Conservation (phyloP, 805 yeast species). For the Saccharomycopsis sp. region DNA sequence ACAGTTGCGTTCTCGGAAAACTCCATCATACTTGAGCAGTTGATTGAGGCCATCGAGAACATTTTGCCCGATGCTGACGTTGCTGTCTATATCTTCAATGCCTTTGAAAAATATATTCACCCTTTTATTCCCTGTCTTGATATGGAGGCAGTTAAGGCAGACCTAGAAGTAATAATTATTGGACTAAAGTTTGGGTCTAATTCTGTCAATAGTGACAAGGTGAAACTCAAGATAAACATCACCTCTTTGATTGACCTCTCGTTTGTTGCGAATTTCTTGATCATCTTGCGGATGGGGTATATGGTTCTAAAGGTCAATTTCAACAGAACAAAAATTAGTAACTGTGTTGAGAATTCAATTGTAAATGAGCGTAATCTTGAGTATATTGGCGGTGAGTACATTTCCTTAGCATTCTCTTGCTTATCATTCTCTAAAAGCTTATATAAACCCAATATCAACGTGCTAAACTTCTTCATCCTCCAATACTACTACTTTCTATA, state of each 20-base stretch:
- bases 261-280: constrained; percentile 9
- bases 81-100: constrained; percentile 5
- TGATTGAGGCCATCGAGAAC: constrained; percentile 8
- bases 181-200: constrained; percentile 8
- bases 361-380: constrained; percentile 2
- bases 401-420: constrained; percentile 14
- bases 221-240: constrained; percentile 2
- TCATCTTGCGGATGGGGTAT: constrained; percentile 14
- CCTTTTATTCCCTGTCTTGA: constrained; percentile 16
- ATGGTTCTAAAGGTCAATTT: constrained; percentile 12
- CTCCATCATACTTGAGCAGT: not conserved
- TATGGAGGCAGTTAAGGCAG: constrained; percentile 6
- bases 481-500: constrained; percentile 6
- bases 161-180: constrained; percentile 8
- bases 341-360: constrained; percentile 9
- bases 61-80: constrained; percentile 10
- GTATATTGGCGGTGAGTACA: constrained; percentile 7
- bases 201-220: not conserved
- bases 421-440: constrained; percentile 13
- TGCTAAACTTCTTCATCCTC: constrained; percentile 3
- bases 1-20: not conserved
- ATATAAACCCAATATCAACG: constrained; percentile 5
- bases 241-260: constrained; percentile 10
- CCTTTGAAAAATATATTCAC: constrained; percentile 14
- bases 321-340: not conserved